Percentiles rank a stretch among this genome's conserved stretches.
These are phyloP conservation scores for sorghum (Sorghum bicolor) DNA, from an alignment of 176 grass and related monocot species.

Conservation along the genomic window Sorghum_bicolor_NCBIv3 NC_012877.2:2002001-2002500, in stretches of 20 bases:
- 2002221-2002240: background rate
- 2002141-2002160: background rate
- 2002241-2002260: background rate
- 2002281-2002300: too few relatives aligned
- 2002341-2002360: too few relatives aligned
- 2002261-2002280: background rate
- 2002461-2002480: too few relatives aligned
- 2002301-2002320: too few relatives aligned
- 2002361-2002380: too few relatives aligned
- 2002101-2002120: background rate
- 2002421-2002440: too few relatives aligned
- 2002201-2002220: background rate
- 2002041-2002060: conserved; percentile 54
- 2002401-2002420: too few relatives aligned
- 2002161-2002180: conserved; percentile 13
- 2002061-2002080: conserved; percentile 14
- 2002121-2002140: background rate
- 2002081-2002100: background rate
- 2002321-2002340: too few relatives aligned
- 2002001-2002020: conserved; percentile 54
- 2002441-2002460: too few relatives aligned
- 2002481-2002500: too few relatives aligned
- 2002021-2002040: conserved; percentile 50
- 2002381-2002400: too few relatives aligned
- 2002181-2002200: background rate